These are phyloP conservation scores for Diaporthe capsici DNA, from an alignment of 2,329 filamentous ascomycete genomes.

Conservation along the genomic window DNA sequence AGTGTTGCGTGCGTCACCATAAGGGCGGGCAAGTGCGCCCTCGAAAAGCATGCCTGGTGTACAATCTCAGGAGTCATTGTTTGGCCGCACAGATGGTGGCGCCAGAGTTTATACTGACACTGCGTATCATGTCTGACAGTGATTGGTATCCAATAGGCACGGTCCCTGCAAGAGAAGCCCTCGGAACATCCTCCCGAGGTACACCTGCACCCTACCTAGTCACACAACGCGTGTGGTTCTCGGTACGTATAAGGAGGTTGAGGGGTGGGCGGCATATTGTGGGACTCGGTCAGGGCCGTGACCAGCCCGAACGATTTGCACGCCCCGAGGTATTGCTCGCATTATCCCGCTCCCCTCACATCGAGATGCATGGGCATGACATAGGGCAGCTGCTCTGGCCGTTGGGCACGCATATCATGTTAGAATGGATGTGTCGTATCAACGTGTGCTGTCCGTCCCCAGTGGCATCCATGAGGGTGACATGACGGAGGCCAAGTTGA, in stretches of 20 bases:
- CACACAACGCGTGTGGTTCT: conserved; percentile 15
- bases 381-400: conserved; percentile 19
- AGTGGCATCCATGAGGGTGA: conserved; percentile 16
- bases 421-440: conserved; percentile 17
- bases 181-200: conserved; percentile 30
- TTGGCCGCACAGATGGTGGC: conserved; percentile 28
- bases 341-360: not conserved
- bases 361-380: conserved; percentile 26
- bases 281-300: conserved; percentile 13
- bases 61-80: conserved; percentile 13
- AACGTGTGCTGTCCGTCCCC: conserved; percentile 10
- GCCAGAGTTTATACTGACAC: conserved; percentile 33
- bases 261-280: conserved; percentile 17
- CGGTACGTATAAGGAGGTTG: not conserved
- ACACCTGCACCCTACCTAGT: conserved; percentile 15
- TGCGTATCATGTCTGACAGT: conserved; percentile 30
- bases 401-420: conserved; percentile 33
- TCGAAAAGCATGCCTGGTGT: not conserved
- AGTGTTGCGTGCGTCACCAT: not conserved
- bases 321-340: not conserved
- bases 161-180: conserved; percentile 27
- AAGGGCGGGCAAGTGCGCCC: not conserved
- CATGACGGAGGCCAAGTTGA: conserved; percentile 22
- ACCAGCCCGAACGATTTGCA: not conserved
- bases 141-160: conserved; percentile 34